Conservation (phyloP, 257 asterid species). For the Nicotiana noctiflora region DNA sequence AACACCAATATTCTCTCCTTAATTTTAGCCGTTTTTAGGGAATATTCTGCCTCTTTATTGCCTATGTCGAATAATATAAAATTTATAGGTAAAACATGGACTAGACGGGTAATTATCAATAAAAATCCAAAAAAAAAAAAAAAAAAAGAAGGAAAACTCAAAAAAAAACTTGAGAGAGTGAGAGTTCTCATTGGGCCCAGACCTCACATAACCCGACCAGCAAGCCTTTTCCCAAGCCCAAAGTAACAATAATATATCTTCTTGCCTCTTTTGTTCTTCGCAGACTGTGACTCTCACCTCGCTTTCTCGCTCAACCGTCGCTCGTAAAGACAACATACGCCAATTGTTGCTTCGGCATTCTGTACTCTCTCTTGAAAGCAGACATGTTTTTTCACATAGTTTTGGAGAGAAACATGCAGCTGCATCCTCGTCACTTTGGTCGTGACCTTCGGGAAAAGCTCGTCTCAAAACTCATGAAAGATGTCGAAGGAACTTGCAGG, state of each 20-base stretch:
- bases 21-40: no score
- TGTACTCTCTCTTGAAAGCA: not conserved
- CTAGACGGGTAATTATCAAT: no score
- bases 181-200: not conserved
- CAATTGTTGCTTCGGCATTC: not conserved
- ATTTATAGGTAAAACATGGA: no score
- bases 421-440: constrained; percentile 94
- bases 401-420: constrained; percentile 87
- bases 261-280: not conserved
- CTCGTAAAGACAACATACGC: not conserved
- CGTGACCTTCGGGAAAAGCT: constrained; percentile 90
- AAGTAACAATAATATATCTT: no score
- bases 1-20: no score
- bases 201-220: not conserved
- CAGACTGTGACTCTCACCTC: not conserved
- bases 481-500: constrained; percentile 98
- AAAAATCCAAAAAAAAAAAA: no score
- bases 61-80: no score
- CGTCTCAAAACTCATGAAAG: constrained; percentile 85
- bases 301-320: not conserved
- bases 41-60: no score
- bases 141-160: no score
- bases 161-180: no score
- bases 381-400: constrained; percentile 82
- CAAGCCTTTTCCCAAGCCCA: not conserved